A percentile compares a stretch with the other conserved stretches of the same genome.
Conservation (phyloP, 306 rosid genomes). For the Cucumis sativus region Cucumber_9930_V3 NC_026658.2:25519501-25520000, state of each 20-base stretch:
- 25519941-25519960: not conserved
- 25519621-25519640: not conserved
- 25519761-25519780: not conserved
- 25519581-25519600: not conserved
- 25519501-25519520: no score
- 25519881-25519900: not conserved
- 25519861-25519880: not conserved
- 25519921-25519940: not conserved
- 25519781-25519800: not conserved
- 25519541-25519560: no score
- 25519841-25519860: not conserved
- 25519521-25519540: no score
- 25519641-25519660: not conserved
- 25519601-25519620: not conserved
- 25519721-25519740: not conserved
- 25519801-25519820: not conserved
- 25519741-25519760: not conserved
- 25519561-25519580: no score
- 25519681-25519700: not conserved
- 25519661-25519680: not conserved
- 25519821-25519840: not conserved
- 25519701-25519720: not conserved
- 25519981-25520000: no score
- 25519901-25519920: not conserved
- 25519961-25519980: no score